Evolutionary conservation across 2,329 filamentous ascomycete genomes (phyloP), one percentile per base, ranked within the genome.

Genomic region (Fusarium nurragi): DNA sequence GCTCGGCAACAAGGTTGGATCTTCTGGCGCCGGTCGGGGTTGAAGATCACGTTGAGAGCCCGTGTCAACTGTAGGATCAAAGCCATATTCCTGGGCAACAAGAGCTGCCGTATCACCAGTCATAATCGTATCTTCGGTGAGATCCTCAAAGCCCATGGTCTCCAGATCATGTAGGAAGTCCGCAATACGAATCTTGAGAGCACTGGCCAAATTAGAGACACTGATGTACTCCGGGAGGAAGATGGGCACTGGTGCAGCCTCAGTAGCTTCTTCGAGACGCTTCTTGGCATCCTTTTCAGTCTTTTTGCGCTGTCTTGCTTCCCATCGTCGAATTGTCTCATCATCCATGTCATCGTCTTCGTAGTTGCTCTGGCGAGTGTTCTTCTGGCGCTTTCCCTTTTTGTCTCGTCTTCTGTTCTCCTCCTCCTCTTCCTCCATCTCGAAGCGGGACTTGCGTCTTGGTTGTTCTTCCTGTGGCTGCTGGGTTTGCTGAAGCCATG

Each of bases 51-150:
- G 81, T 2, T 80, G 76, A 43, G 90, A 87, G 18, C 81, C 89
- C 71, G 75, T 83, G 54, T 93, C 89, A 22, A 95, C 86, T 3
- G 90, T 88, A 1, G 94, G 92, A 60, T 98, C 93, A 67, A 91
- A 97, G 46, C 94, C 94, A 75, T 94, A 98, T 75, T 99, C 94
- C 77, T 92, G 88, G 5, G 93, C 93, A 68, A 99, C 90, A 51
- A 99, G 83, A 9, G 91, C 92, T 3, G 94, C 94, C 43, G 92
- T 95, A 75, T 98, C 94, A 12, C 93, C 89, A 61, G 94, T 94
- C 75, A 99, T 86, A 61, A 99, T 87, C 73, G 94, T 93, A 70
- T 94, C 93, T 48, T 89, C 85, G 14, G 88, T 88, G 16, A 94
- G 86, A 47, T 94, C 90, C 70, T 97, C 93, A 67, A 97, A 99